These are phyloP conservation scores for Arxiozyma bovina DNA, from an alignment of 1,139 yeast species.

Conservation along the genomic window DNA sequence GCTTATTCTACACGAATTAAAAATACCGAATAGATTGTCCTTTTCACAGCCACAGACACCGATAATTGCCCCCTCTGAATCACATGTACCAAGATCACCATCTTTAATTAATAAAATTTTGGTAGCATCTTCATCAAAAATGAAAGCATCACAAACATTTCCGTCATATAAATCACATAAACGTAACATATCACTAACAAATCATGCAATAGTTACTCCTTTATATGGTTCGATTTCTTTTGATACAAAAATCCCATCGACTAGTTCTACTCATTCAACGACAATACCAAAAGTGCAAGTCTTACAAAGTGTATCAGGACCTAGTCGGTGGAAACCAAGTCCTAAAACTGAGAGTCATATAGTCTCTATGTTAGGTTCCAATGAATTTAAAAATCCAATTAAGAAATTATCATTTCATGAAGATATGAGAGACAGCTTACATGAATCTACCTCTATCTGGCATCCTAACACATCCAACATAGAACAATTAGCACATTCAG, in stretches of 20 bases:
- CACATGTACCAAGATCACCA: conserved; percentile 11
- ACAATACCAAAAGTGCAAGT: conserved; percentile 9
- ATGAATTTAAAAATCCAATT: conserved; percentile 4
- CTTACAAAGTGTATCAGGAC: conserved; percentile 9
- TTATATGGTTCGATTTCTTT: background rate
- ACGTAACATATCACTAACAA: background rate
- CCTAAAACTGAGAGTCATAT: conserved; percentile 5
- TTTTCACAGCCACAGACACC: background rate
- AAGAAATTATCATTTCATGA: conserved; percentile 3
- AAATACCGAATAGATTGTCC: conserved; percentile 11
- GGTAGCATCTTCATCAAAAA: conserved; percentile 4
- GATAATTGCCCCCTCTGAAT: background rate
- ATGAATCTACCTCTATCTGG: no score
- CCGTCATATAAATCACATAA: background rate
- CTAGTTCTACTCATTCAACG: background rate
- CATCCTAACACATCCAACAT: background rate
- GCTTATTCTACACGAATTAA: conserved; percentile 8
- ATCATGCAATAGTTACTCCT: background rate
- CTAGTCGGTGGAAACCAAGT: conserved; percentile 10
- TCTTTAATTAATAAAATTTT: conserved; percentile 12
- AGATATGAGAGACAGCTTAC: background rate
- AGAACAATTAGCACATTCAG: background rate
- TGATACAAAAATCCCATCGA: background rate
- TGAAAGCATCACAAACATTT: background rate
- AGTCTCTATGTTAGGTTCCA: conserved; percentile 1